Conservation (phyloP, 176 grass and related monocot species). For the Oropetium thomaeum region DNA sequence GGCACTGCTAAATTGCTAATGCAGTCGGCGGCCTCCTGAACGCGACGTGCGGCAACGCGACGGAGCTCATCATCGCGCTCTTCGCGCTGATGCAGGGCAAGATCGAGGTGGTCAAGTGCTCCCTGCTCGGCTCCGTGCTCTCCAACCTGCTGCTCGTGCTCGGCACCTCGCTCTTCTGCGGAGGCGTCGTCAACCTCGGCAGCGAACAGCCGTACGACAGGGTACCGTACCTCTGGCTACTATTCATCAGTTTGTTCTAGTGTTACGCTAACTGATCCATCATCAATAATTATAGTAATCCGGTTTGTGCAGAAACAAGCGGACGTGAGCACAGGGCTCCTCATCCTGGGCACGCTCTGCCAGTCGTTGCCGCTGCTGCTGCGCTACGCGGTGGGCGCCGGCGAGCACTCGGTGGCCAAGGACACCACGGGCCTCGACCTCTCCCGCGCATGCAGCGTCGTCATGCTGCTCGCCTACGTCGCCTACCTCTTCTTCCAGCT, state of each 20-base stretch:
- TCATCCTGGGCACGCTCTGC: constrained; percentile 80
- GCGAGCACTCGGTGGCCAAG: constrained; percentile 29
- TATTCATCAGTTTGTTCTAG: too few relatives aligned
- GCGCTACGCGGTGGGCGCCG: constrained; percentile 47
- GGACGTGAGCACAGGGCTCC: constrained; percentile 66
- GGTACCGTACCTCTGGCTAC: too few relatives aligned
- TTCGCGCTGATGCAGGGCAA: constrained; percentile 70
- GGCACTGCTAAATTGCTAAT: too few relatives aligned
- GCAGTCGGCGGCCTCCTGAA: constrained; percentile 93
- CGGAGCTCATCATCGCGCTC: constrained; percentile 87
- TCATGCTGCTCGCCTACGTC: constrained; percentile 83
- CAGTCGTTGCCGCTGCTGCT: constrained; percentile 71
- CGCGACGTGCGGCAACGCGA: constrained; percentile 95
- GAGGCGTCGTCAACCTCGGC: constrained; percentile 66
- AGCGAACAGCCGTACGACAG: constrained; percentile 59
- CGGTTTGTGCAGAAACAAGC: constrained; percentile 62
- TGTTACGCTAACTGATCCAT: too few relatives aligned
- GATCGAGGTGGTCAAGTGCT: constrained; percentile 90
- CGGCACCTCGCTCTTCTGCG: constrained; percentile 76
- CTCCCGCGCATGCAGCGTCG: constrained; percentile 74
- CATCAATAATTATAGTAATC: too few relatives aligned
- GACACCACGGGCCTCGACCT: constrained; percentile 46
- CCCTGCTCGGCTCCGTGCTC: constrained; percentile 84
- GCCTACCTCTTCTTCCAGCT: constrained; percentile 96
- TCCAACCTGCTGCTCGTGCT: constrained; percentile 96